Evolutionary conservation across 2,329 filamentous ascomycete species (phyloP).

Genomic region (Pseudogymnoascus sp.): DNA sequence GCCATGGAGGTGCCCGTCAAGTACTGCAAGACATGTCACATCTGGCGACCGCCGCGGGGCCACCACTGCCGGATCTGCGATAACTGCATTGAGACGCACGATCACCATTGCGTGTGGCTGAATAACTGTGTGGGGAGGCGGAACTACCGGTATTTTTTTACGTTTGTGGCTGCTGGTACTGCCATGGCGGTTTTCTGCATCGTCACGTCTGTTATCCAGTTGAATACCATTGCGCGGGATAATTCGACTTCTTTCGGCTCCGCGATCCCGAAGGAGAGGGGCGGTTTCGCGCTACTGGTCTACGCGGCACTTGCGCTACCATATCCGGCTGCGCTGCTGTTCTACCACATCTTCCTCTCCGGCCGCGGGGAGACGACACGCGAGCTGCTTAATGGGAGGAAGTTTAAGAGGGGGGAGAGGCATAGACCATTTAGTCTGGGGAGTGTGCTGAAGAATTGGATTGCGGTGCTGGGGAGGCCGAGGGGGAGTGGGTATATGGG

Average conservation of each 20-base stretch:
- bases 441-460: conserved; percentile 66
- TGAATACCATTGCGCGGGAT: neutral
- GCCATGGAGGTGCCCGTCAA: conserved; percentile 98
- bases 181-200: conserved; percentile 45
- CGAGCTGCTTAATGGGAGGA: conserved; percentile 93
- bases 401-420: conserved; percentile 85
- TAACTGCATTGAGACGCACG: conserved; percentile 93
- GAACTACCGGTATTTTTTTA: conserved; percentile 97
- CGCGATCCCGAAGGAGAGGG: conserved; percentile 29
- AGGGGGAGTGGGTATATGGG: conserved; percentile 83
- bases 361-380: conserved; percentile 87
- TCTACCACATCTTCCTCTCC: conserved; percentile 88
- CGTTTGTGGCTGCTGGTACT: conserved; percentile 75
- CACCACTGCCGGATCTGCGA: conserved; percentile 97
- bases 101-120: conserved; percentile 98
- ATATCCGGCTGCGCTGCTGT: conserved; percentile 76
- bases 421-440: conserved; percentile 85
- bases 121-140: conserved; percentile 96
- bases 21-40: conserved; percentile 94
- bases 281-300: conserved; percentile 82
- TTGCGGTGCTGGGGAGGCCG: conserved; percentile 72
- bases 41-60: conserved; percentile 91
- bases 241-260: conserved; percentile 36
- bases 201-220: neutral
- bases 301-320: conserved; percentile 66